Base-by-base conservation (phyloP, 352 stramenopile genomes). In the Phytopythium aichiense region DNA sequence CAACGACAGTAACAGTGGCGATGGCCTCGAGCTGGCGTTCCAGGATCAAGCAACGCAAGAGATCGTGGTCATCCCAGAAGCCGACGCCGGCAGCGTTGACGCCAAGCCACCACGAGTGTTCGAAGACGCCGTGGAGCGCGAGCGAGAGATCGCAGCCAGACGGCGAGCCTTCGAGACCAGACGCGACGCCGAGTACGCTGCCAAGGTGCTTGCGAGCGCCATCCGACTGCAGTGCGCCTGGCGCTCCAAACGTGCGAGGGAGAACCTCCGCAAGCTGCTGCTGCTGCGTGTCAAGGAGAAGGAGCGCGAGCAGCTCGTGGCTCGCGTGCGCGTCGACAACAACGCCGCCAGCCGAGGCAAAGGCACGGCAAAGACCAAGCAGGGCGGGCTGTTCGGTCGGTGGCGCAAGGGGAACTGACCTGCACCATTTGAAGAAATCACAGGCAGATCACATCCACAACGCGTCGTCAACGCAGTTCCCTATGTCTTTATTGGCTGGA, bases 161-260 rank as follows among this genome's bases (percentile, higher is more conserved):
- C 76, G 79, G 42, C 60, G 61, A 56, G 68, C 63, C 15, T 87
- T 77, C 40, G 66, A 76, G 23, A 38, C 58, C 2, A 63, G 66
- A 20, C 71, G 83, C 16, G 60, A 65, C 15, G 43, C 42, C 1
- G 65, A 76, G 57, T 79, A 84, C 54, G 69, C 84, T 16, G 56
- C 31, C 16, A 88, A 79, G 57, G 75, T 79, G 52, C 66, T 91
- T 5, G 61, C 60, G 28, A 87, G 77, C 50, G 72, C 82, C 52
- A 56, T 94, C n/a, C 73, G 69, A 22, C 68, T 93, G 6, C 84
- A 94, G 77, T 92, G 84, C 48, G 84, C 84, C 5, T 94, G 79
- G 77, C 77, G 84, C 12, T 84, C 69, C 35, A 90, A 88, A 59
- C 77, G 82, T 2, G 84, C 84, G 13, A 68, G 82, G 0, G 69